Conservation (phyloP, 495 filamentous ascomycete genomes). For the Annulohypoxylon moriforme region DNA sequence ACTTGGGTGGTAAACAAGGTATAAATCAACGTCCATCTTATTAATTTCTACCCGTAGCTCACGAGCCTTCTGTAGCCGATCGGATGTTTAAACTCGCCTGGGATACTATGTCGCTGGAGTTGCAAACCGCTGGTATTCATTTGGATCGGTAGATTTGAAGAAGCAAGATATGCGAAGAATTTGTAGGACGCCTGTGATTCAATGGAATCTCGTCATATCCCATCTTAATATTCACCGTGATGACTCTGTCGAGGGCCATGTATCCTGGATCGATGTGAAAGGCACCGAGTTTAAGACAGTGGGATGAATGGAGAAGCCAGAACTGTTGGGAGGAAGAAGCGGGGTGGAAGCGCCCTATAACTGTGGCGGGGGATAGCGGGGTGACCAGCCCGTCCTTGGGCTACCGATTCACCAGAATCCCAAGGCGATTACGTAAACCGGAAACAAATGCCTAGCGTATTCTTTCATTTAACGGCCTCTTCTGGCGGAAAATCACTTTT, state of each 20-base stretch:
- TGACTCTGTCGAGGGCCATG: too few relatives aligned
- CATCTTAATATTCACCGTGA: not conserved
- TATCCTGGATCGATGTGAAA: not conserved
- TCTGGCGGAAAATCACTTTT: not conserved
- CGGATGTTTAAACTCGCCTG: constrained; percentile 5
- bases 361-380: too few relatives aligned
- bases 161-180: too few relatives aligned
- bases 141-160: not conserved
- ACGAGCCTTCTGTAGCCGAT: not conserved
- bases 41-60: not conserved
- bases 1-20: not conserved
- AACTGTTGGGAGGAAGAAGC: not conserved
- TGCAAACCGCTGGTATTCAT: not conserved
- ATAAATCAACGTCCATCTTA: not conserved
- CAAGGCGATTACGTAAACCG: not conserved
- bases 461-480: not conserved
- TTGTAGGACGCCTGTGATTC: not conserved
- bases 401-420: not conserved
- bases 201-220: not conserved
- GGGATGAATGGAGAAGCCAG: not conserved
- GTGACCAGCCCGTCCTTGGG: too few relatives aligned
- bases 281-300: too few relatives aligned
- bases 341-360: too few relatives aligned
- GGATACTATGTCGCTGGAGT: constrained; percentile 3
- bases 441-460: not conserved